Base-by-base conservation (phyloP, 331 rosid species). In the Quercus phellos region DNA sequence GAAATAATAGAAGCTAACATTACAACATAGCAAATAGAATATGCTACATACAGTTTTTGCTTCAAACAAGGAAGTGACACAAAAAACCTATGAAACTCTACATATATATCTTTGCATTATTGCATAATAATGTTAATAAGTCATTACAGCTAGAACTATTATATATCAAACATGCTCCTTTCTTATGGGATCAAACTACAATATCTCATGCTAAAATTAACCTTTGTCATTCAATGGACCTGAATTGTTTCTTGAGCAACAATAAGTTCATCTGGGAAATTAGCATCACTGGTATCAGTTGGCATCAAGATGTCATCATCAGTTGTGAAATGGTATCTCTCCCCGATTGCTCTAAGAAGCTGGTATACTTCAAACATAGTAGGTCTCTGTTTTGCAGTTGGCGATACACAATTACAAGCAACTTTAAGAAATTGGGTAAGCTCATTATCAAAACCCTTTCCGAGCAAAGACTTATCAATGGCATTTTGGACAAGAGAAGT, bases 361-460 rank as follows among this genome's bases (percentile, higher is more conserved):
- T 95, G 99, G 82, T 90, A 93, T 8, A 93, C 96, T 87, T 93
- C 98, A 84, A 90, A 95, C 99, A 95, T 90, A 21, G 98, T 89
- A 1, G 99, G 98, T 78, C 99, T 91, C 88, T 95, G 97, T 89
- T 91, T 95, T 68, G 89, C 60, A 76, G 75, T 82, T 61, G 77
- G 77, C 6, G 51, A 50, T 58, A 93, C 94, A 72, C 99, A 95
- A 43, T 76, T 95, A 78, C 88, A 88, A 4, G 94, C 97, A 22
- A 93, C 91, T 87, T 93, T 93, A 38, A 95, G 93, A 81, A 95
- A 93, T 79, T 95, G 98, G 88, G 89, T 86, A 76, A 95, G 89
- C 89, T 95, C 99, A 1, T 76, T 67, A 46, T 93, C 92, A 19
- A 66, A 83, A n/a, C 89, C 98, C 63, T 95, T 90, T 70, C 85